phyloP scores from a whole-genome alignment of 2,329 filamentous ascomycete genomes.

The Blastomyces emzantsi region DNA sequence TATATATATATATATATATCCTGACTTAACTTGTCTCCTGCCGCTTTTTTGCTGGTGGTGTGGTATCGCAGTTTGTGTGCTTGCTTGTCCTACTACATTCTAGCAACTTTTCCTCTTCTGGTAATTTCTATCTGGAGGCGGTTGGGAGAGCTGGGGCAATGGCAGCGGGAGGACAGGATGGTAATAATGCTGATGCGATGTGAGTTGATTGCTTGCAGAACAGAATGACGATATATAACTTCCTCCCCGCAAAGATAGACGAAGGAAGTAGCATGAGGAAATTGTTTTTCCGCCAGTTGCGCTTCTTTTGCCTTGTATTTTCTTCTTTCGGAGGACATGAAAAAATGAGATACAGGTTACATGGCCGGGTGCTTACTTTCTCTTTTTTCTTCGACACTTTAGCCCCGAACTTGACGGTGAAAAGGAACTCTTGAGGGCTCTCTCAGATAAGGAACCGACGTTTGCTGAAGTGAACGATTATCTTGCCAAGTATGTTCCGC shows the following conservation, averaged over 20 bases:
- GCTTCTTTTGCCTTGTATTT: background rate
- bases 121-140: background rate
- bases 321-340: background rate
- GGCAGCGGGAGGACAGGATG: constrained; percentile 3
- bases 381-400: constrained; percentile 5
- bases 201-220: background rate
- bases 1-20: background rate
- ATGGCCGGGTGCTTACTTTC: background rate
- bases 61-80: background rate
- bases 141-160: background rate
- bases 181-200: constrained; percentile 4
- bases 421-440: constrained; percentile 40
- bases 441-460: constrained; percentile 42
- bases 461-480: constrained; percentile 43
- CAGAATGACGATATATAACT: background rate
- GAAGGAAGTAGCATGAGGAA: background rate
- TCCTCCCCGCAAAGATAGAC: background rate
- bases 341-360: background rate
- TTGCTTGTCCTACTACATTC: background rate
- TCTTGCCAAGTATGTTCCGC: constrained; percentile 29
- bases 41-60: background rate
- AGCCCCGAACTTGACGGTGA: constrained; percentile 39
- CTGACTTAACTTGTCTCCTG: background rate
- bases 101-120: background rate
- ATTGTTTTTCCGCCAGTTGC: background rate